These are phyloP conservation scores for Penicillium lagena DNA, from an alignment of 495 filamentous ascomycete species.

Conservation along the genomic window DNA sequence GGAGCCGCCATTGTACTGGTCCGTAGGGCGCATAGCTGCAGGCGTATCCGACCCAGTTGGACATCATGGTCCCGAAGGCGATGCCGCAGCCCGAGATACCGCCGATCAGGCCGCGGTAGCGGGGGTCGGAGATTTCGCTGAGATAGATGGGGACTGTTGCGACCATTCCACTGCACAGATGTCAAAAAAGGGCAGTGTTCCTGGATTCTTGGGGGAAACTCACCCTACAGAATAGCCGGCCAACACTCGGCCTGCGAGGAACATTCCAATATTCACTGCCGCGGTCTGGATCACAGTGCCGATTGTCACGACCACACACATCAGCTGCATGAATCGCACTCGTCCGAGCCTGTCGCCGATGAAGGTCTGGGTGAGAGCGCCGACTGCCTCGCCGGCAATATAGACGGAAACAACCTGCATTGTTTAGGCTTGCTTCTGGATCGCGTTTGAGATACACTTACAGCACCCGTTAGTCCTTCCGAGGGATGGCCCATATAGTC, in stretches of 20 bases:
- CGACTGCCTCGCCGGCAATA: conserved; percentile 51
- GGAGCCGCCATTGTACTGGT: conserved; percentile 49
- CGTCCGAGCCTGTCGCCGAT: conserved; percentile 51
- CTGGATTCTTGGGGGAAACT: conserved; percentile 4
- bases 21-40: conserved; percentile 51
- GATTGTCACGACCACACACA: conserved; percentile 51
- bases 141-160: conserved; percentile 55
- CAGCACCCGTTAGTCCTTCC: conserved; percentile 50
- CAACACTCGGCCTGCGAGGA: conserved; percentile 48
- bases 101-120: conserved; percentile 48
- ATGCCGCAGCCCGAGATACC: conserved; percentile 54
- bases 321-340: conserved; percentile 52
- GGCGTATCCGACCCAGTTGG: conserved; percentile 54
- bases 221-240: conserved; percentile 52
- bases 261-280: conserved; percentile 54
- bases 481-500: conserved; percentile 52
- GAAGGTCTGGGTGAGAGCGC: conserved; percentile 46
- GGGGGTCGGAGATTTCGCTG: conserved; percentile 49
- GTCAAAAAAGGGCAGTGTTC: too few species aligned
- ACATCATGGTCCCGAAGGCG: conserved; percentile 51
- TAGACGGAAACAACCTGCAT: conserved; percentile 50
- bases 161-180: conserved; percentile 37
- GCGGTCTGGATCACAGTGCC: conserved; percentile 51
- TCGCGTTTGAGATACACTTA: conserved; percentile 13
- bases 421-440: neutral